Conservation (phyloP, 108 stramenopile genomes). For the Seminavis robusta region DNA sequence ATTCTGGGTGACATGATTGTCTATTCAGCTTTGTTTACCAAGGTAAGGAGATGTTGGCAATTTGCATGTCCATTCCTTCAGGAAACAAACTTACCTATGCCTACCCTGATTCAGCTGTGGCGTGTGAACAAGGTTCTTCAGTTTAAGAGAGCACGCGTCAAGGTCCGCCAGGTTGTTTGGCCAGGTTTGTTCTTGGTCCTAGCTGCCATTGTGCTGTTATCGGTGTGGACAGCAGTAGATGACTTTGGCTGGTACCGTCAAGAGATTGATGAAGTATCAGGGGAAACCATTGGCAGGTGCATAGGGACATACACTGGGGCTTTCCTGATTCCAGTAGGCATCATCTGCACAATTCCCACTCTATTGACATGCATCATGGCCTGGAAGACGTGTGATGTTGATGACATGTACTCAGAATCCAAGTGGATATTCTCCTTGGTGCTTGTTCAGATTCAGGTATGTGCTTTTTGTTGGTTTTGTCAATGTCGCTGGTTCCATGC, state of each 20-base stretch:
- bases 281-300: constrained; percentile 1
- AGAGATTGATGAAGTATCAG: background rate
- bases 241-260: too few species aligned
- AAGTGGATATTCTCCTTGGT: constrained; percentile 16
- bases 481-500: too few species aligned
- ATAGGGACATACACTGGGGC: background rate
- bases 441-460: constrained; percentile 4
- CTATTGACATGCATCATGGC: constrained; percentile 13
- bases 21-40: constrained; percentile 50
- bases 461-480: too few species aligned
- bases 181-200: background rate
- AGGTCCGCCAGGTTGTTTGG: background rate
- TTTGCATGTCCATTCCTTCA: too few species aligned
- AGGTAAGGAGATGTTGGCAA: too few species aligned
- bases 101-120: too few species aligned
- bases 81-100: too few species aligned
- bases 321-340: background rate
- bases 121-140: too few species aligned
- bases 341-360: constrained; percentile 19
- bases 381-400: constrained; percentile 23
- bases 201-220: background rate
- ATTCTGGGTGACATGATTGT: constrained; percentile 38
- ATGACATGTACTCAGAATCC: constrained; percentile 14
- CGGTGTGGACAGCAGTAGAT: too few species aligned
- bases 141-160: background rate